These are phyloP conservation scores for Petunia axillaris DNA, from an alignment of 257 asterid genomes.

Conservation along the genomic window DNA sequence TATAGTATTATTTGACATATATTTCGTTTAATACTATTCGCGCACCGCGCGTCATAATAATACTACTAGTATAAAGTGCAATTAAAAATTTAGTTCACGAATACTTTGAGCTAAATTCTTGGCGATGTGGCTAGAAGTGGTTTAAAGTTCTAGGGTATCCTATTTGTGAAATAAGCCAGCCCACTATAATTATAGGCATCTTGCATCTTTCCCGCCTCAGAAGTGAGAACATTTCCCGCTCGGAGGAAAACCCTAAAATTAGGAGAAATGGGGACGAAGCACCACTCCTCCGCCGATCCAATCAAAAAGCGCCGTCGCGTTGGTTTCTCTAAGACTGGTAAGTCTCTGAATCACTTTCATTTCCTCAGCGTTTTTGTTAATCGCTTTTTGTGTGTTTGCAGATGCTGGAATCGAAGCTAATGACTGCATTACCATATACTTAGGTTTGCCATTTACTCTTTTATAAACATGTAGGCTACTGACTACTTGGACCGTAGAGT, in stretches of 20 bases:
- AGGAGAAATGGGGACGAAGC: conserved; percentile 83
- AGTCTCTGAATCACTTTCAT: conserved; percentile 27
- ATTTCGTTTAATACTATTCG: no score
- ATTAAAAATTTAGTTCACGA: no score
- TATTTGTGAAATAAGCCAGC: no score
- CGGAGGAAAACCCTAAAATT: conserved; percentile 66
- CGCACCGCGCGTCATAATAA: no score
- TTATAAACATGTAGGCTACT: not conserved
- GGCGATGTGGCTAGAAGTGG: no score
- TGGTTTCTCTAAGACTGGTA: conserved; percentile 66
- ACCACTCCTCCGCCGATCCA: conserved; percentile 63
- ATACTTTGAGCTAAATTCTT: no score
- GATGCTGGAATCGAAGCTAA: conserved; percentile 83
- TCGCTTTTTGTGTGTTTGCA: conserved; percentile 34
- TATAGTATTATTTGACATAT: no score
- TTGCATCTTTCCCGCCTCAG: conserved; percentile 73
- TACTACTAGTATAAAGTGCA: no score
- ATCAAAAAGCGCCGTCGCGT: conserved; percentile 69
- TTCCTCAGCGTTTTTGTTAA: not conserved
- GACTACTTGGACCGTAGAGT: not conserved
- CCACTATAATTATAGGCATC: not conserved
- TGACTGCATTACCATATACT: conserved; percentile 70
- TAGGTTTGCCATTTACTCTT: conserved; percentile 46
- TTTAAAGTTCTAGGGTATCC: no score
- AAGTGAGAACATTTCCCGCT: conserved; percentile 68